Evolutionary conservation across 1,284 basidiomycete genomes (phyloP), one percentile per base, ranked within the genome.

Genomic region (Cutaneotrichosporon mucoides): DNA sequence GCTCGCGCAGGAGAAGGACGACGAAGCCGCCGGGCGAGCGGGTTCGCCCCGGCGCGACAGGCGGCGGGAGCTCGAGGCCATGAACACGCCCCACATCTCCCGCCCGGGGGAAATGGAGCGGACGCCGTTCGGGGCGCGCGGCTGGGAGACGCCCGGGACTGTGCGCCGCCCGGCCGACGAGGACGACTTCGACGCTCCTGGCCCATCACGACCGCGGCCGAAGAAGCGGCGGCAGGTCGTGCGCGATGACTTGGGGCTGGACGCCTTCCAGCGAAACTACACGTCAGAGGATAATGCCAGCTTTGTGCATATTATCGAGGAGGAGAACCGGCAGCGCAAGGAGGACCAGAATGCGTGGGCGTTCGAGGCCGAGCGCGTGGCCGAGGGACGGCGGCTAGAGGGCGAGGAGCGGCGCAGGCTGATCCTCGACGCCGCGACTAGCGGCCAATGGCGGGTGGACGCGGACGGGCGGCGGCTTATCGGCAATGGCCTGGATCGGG

Each of bases 211-310:
- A 24, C 24, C 24, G 24, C 24, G 24, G 24, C 24, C 24, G n/a
- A 55, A 55, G 40, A 42, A 40, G 11, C 43, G 24, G 34, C 41
- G 50, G 6, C 51, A 53, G 2, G 49, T 59, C 6, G 47, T 79
- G 66, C 56, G 80, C 72, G 68, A 63, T 68, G 77, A 67, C 65
- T 65, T 93, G 66, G 85, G 82, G 47, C 82, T 96, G 15, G 91
- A 96, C 73, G 80, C 81, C 12, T 97, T 96, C 73, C 93, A 96
- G 73, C 85, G 90, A 4, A 84, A 84, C 48, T 95, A 91, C 74
- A 97, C 94, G 0, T 94, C 91, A 0, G 92, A 96, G 74, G 93
- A 97, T 76, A 97, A 97, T 75, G 87, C 92, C 4, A 93, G 90
- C 59, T 97, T 97, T 74, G 90, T 90, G 10, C 83, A 90, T 63